Conservation (phyloP, 208 protist genomes). For the Leishmania lainsoni region DNA sequence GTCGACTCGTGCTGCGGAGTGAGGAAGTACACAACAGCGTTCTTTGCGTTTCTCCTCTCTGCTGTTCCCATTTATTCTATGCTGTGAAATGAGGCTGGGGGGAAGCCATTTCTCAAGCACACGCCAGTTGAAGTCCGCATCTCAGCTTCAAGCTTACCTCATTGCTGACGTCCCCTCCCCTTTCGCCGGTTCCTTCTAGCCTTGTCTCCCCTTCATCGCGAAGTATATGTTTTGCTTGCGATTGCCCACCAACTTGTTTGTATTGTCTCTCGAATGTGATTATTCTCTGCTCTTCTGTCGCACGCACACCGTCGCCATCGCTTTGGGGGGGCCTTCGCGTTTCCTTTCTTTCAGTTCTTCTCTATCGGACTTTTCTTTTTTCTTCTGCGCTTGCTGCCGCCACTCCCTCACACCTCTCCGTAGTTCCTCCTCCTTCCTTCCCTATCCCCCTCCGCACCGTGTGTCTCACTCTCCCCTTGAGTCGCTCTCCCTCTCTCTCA, state of each 20-base stretch:
- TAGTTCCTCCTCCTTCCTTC: not conserved
- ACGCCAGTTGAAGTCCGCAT: not conserved
- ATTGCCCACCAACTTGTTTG: not conserved
- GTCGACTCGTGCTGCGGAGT: not conserved
- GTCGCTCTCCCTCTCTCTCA: not conserved
- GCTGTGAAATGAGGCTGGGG: not conserved
- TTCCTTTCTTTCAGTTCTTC: not conserved
- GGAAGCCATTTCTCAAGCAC: not conserved
- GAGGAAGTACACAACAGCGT: not conserved
- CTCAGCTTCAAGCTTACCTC: not conserved
- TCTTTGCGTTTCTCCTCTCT: not conserved
- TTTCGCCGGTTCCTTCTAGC: not conserved
- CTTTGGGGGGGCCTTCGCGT: not conserved
- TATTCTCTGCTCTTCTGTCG: not conserved
- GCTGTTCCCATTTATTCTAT: not conserved
- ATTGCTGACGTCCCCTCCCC: not conserved
- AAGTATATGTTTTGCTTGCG: not conserved
- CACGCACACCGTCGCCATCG: not conserved
- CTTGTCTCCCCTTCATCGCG: not conserved
- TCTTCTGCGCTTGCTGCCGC: not conserved
- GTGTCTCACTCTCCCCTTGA: not conserved
- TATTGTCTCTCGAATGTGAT: not conserved
- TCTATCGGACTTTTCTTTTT: not conserved
- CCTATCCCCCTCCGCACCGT: not conserved
- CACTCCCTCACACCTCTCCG: not conserved